Percentiles rank a stretch among this genome's conserved stretches.
Evolutionary conservation across 2,329 filamentous ascomycete species (phyloP).

Genomic region (Penicillium hesseltinei): DNA sequence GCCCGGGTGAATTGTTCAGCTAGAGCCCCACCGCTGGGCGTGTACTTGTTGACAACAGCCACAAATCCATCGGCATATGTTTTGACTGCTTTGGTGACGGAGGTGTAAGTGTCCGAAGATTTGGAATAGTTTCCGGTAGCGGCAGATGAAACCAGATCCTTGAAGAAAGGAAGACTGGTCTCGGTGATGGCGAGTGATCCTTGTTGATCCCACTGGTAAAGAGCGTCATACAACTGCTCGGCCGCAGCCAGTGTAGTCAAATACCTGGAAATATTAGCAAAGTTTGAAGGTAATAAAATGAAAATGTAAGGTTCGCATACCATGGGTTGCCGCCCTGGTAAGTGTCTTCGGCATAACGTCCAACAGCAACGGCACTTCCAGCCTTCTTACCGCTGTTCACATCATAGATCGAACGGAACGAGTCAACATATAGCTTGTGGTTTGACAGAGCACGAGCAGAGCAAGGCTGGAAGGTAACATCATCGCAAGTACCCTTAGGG

Average conservation of each 20-base stretch:
- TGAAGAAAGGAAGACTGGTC: background rate
- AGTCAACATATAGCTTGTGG: background rate
- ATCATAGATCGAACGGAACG: background rate
- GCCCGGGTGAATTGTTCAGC: background rate
- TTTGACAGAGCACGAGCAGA: background rate
- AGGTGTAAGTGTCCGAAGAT: background rate
- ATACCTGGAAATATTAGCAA: background rate
- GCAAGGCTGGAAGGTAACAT: background rate
- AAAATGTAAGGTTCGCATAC: background rate
- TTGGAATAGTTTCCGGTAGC: background rate
- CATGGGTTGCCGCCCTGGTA: background rate
- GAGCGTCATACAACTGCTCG: background rate
- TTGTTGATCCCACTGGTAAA: constrained; percentile 1
- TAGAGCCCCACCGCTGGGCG: background rate
- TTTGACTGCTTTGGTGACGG: background rate
- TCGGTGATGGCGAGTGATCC: background rate
- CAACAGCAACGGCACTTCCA: background rate
- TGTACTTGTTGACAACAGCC: background rate
- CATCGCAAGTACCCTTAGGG: background rate
- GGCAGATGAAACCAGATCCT: background rate
- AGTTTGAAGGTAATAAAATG: background rate
- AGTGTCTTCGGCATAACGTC: background rate
- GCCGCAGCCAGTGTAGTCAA: background rate
- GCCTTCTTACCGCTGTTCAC: background rate
- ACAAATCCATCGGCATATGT: background rate